phyloP scores from a whole-genome alignment of 2,329 filamentous ascomycete species.

The Fusarium lateritium region DNA sequence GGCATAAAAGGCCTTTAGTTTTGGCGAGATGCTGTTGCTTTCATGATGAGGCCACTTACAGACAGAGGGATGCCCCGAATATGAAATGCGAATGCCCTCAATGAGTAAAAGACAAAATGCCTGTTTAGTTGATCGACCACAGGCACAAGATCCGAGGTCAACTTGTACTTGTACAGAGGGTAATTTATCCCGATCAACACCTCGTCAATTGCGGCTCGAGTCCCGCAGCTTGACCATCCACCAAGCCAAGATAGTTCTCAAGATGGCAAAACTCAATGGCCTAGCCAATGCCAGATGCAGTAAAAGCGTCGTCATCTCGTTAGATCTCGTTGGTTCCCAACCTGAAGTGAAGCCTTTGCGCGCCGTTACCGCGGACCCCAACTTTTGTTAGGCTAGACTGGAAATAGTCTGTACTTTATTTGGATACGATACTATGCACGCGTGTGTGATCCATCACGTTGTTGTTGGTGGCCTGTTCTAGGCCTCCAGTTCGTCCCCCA shows the following conservation, averaged over 20 bases:
- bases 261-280: background rate
- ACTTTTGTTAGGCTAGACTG: background rate
- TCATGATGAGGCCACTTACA: too few species aligned
- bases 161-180: background rate
- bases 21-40: too few species aligned
- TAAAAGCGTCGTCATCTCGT: conserved; percentile 17
- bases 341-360: background rate
- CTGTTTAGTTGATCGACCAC: too few species aligned
- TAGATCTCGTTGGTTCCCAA: conserved; percentile 5
- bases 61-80: too few species aligned
- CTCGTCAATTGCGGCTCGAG: background rate
- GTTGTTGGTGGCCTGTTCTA: conserved; percentile 21
- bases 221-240: background rate
- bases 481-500: conserved; percentile 7
- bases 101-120: too few species aligned
- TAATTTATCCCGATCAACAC: background rate
- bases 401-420: conserved; percentile 24
- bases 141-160: too few species aligned
- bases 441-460: conserved; percentile 25
- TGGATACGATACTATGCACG: conserved; percentile 32
- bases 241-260: background rate
- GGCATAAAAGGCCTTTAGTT: too few species aligned
- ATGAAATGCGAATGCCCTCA: too few species aligned
- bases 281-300: conserved; percentile 11
- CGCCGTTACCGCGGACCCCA: conserved; percentile 12